Base-by-base conservation (phyloP, 257 asterid species). In the Coffea eugenioides region DNA sequence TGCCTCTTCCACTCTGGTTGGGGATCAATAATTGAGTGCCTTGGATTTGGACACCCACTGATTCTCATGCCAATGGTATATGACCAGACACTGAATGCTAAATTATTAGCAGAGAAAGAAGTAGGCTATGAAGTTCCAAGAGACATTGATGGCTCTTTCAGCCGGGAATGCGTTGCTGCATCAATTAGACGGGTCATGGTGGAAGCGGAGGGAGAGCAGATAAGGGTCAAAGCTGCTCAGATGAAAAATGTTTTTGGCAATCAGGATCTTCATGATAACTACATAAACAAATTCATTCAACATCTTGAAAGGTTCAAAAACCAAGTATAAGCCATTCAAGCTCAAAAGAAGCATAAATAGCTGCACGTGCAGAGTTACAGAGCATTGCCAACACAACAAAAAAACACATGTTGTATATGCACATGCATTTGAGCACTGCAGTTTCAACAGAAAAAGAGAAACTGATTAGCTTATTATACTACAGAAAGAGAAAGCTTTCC, bases 1-100 rank as follows among this genome's bases (percentile, higher is more conserved):
- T 85, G 86, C 75, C 85, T 89, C 39, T 85, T 84, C 68, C 90
- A 89, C 78, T 86, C 91, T 2, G 91, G 90, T 31, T 87, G 93
- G 93, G 90, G 90, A 21, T 79, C 91, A 2, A 70, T 83, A 57
- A 68, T 83, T 2, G 91, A 87, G 76, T 76, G 90, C n/a, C 86
- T 89, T 41, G 79, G 83, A 23, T 83, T 79, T 36, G 93, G 91
- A 21, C 91, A 81, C 64, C 85, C 87, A 1, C 75, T 87, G 21
- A 70, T 87, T 79, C 87, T 89, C 71, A 82, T 87, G 76, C 88
- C 91, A 8, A 81, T 89, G 86, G 78, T 84, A 23, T 72, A 82
- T 9, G 93, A 89, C 66, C 91, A 87, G 83, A 87, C 82, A 41
- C 84, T 89, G 75, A 87, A 86, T 39, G 89, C 91, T 7, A 87